These are phyloP conservation scores for Claviceps africana DNA, from an alignment of 2,329 filamentous ascomycete genomes.

Conservation along the genomic window DNA sequence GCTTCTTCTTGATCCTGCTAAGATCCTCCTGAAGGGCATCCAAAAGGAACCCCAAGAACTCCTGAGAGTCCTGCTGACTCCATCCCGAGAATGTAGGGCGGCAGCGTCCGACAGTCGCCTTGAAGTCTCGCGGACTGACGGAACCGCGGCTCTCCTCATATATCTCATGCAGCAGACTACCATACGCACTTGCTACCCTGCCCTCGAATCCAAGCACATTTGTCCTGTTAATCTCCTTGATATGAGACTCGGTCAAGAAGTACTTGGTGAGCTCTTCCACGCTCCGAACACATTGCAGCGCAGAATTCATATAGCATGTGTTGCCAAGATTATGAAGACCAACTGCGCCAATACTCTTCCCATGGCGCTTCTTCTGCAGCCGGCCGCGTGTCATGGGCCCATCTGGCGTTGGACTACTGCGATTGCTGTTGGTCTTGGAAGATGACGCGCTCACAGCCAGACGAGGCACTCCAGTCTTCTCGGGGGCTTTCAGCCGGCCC, in stretches of 20 bases:
- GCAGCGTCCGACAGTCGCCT: constrained; percentile 64
- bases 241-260: constrained; percentile 63
- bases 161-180: constrained; percentile 59
- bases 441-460: constrained; percentile 13
- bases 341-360: constrained; percentile 59
- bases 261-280: constrained; percentile 90
- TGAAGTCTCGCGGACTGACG: constrained; percentile 69
- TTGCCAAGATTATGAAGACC: constrained; percentile 87
- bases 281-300: constrained; percentile 83
- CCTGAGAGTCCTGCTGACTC: constrained; percentile 93
- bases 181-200: constrained; percentile 75
- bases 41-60: constrained; percentile 87
- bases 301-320: constrained; percentile 98
- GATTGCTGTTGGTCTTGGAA: constrained; percentile 36
- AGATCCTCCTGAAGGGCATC: constrained; percentile 92
- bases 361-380: constrained; percentile 52
- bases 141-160: constrained; percentile 58
- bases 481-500: constrained; percentile 18
- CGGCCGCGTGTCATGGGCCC: constrained; percentile 57
- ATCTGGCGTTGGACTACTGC: constrained; percentile 51
- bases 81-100: constrained; percentile 84
- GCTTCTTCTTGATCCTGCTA: constrained; percentile 87
- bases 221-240: constrained; percentile 65
- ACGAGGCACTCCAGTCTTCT: constrained; percentile 23
- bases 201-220: constrained; percentile 82